Percentiles rank a stretch among this genome's conserved stretches.
These are phyloP conservation scores for Saccharomyces eubayanus DNA, from an alignment of 805 yeast genomes.

Conservation along the genomic window DNA sequence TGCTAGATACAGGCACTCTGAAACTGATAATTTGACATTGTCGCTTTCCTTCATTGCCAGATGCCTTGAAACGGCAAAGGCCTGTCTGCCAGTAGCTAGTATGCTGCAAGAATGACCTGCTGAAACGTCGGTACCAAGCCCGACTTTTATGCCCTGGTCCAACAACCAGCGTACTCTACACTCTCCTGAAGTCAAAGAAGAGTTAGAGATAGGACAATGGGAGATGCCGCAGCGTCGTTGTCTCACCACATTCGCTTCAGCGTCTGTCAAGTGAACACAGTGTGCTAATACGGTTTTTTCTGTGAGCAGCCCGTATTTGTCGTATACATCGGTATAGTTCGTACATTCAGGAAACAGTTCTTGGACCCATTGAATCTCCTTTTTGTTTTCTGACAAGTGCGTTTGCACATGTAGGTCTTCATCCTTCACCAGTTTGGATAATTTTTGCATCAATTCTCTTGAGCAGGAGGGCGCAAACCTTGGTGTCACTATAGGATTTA, in stretches of 20 bases:
- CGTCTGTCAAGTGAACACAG: conserved; percentile 64
- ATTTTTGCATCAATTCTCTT: conserved; percentile 46
- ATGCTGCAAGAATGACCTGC: conserved; percentile 69
- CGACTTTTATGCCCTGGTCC: conserved; percentile 59
- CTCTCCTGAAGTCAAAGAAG: conserved; percentile 83
- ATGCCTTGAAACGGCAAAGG: conserved; percentile 63
- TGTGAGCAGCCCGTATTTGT: conserved; percentile 50
- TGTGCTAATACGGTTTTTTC: conserved; percentile 78
- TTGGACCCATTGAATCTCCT: conserved; percentile 67
- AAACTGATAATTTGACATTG: conserved; percentile 47
- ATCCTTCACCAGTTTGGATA: conserved; percentile 50
- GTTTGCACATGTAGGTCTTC: conserved; percentile 69
- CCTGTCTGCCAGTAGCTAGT: conserved; percentile 58
- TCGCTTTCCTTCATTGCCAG: conserved; percentile 43
- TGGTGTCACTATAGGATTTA: conserved; percentile 80
- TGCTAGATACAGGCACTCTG: conserved; percentile 71
- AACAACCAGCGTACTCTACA: conserved; percentile 69
- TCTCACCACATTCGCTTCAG: conserved; percentile 54
- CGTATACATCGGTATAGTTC: conserved; percentile 71
- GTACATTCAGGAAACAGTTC: conserved; percentile 62
- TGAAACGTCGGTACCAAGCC: conserved; percentile 73
- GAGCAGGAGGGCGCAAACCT: conserved; percentile 89
- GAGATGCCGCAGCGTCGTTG: conserved; percentile 59
- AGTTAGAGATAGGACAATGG: conserved; percentile 90
- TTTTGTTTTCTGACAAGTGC: conserved; percentile 75